Conservation (phyloP, 352 stramenopile genomes). For the Globisporangium yorkense region DNA sequence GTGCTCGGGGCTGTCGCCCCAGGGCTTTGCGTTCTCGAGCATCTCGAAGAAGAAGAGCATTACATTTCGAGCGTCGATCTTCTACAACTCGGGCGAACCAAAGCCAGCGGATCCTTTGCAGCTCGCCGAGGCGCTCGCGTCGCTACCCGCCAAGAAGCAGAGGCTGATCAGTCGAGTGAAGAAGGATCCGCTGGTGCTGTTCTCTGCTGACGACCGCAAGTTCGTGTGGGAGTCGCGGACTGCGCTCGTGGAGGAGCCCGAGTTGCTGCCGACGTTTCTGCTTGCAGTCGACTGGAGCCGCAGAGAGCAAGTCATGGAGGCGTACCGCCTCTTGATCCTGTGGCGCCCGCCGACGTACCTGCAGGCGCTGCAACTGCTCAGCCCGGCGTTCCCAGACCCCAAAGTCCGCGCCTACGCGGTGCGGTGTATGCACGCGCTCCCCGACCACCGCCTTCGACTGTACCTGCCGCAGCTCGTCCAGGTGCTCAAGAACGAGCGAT, state of each 20-base stretch:
- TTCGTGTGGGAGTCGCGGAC: slow-evolving; percentile 75
- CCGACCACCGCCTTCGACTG: slow-evolving; percentile 82
- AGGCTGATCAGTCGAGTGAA: slow-evolving; percentile 45
- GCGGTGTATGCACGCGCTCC: slow-evolving; percentile 80
- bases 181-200: slow-evolving; percentile 54
- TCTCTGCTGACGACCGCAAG: slow-evolving; percentile 45
- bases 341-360: slow-evolving; percentile 81
- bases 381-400: slow-evolving; percentile 79
- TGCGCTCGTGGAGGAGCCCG: slow-evolving; percentile 56
- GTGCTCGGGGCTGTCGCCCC: slow-evolving; percentile 26
- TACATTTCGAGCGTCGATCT: slow-evolving; percentile 67
- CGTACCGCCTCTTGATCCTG: slow-evolving; percentile 65
- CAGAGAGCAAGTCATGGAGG: slow-evolving; percentile 69
- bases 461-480: slow-evolving; percentile 87
- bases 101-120: not conserved
- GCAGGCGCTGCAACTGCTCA: slow-evolving; percentile 86
- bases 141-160: slow-evolving; percentile 29
- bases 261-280: slow-evolving; percentile 80
- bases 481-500: slow-evolving; percentile 78
- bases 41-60: slow-evolving; percentile 41
- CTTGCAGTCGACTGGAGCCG: slow-evolving; percentile 82
- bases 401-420: slow-evolving; percentile 92
- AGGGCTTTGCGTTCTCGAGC: slow-evolving; percentile 63
- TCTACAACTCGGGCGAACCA: slow-evolving; percentile 25
- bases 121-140: slow-evolving; percentile 17